A percentile compares a stretch with the other conserved stretches of the same genome.
These are phyloP conservation scores for Gaeumannomyces tritici DNA, from an alignment of 2,329 filamentous ascomycete species.

Conservation along the genomic window DNA sequence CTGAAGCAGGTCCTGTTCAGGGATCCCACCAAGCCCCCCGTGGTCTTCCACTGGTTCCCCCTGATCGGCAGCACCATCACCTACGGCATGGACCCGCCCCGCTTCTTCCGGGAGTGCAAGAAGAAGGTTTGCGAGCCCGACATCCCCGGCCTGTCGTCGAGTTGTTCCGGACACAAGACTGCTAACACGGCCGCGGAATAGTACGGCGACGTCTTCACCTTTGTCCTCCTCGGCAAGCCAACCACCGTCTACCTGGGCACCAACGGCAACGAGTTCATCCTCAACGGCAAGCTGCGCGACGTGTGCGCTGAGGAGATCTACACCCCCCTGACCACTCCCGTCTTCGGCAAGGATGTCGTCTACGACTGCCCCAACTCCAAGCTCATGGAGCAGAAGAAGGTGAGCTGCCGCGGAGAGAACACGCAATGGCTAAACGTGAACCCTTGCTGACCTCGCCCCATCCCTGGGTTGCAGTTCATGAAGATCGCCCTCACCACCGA, in stretches of 20 bases:
- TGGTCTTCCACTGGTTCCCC: constrained; percentile 76
- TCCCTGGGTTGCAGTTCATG: constrained; percentile 42
- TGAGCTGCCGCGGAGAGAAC: constrained; percentile 16
- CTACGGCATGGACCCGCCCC: constrained; percentile 90
- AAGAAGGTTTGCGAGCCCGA: constrained; percentile 45
- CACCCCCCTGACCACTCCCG: constrained; percentile 37
- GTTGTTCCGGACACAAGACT: neutral
- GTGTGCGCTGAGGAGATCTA: constrained; percentile 47
- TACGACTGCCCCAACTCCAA: constrained; percentile 80
- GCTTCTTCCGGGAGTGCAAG: constrained; percentile 68
- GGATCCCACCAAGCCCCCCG: constrained; percentile 70
- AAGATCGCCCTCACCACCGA: constrained; percentile 60
- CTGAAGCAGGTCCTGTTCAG: constrained; percentile 69
- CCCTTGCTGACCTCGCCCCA: constrained; percentile 3
- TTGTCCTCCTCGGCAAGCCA: constrained; percentile 39
- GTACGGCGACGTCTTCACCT: constrained; percentile 45
- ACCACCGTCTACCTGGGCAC: constrained; percentile 40
- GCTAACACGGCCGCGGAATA: constrained; percentile 11
- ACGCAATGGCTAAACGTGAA: too few species aligned
- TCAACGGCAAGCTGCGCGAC: constrained; percentile 43
- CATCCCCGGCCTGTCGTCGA: neutral
- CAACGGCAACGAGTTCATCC: constrained; percentile 44
- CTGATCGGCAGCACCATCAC: constrained; percentile 83
- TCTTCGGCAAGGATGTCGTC: constrained; percentile 69
- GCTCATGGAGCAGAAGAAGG: constrained; percentile 85